phyloP scores from a whole-genome alignment of 345 rosid species.

The Populus nigra region DNA sequence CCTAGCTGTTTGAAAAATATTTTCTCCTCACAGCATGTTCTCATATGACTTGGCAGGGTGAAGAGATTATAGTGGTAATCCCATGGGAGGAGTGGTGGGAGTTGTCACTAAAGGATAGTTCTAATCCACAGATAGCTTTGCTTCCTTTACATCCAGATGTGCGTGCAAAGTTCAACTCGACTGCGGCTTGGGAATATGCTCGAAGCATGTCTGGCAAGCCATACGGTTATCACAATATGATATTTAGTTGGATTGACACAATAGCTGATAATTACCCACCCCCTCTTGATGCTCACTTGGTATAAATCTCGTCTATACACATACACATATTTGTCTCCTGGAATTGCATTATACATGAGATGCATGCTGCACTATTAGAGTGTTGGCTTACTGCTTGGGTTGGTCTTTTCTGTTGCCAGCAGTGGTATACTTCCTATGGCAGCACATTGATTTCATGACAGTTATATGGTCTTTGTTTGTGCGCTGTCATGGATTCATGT shows the following conservation, averaged over 20 bases:
- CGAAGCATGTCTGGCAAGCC: slow-evolving; percentile 93
- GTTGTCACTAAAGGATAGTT: slow-evolving; percentile 68
- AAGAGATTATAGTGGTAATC: slow-evolving; percentile 81
- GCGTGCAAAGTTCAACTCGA: slow-evolving; percentile 69
- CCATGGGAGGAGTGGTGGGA: slow-evolving; percentile 99
- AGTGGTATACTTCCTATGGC: not conserved
- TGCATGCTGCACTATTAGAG: slow-evolving; percentile 1
- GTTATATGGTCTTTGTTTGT: not conserved
- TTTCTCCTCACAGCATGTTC: slow-evolving; percentile 3
- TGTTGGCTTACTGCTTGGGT: not conserved
- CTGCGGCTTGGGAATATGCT: slow-evolving; percentile 97
- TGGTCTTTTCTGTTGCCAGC: not conserved
- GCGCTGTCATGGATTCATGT: not conserved
- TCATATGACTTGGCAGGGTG: slow-evolving; percentile 58
- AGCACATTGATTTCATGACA: not conserved
- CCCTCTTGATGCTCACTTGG: slow-evolving; percentile 99
- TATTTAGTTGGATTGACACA: slow-evolving; percentile 98
- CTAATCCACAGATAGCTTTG: slow-evolving; percentile 89
- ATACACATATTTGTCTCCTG: not conserved
- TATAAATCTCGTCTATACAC: slow-evolving; percentile 32
- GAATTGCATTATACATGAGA: slow-evolving; percentile 1
- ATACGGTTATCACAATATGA: slow-evolving; percentile 99
- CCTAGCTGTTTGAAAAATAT: not conserved
- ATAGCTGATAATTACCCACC: slow-evolving; percentile 93
- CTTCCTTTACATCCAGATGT: slow-evolving; percentile 85